phyloP scores from a whole-genome alignment of 306 rosid genomes.

The Cyclanthera cordifolia region DNA sequence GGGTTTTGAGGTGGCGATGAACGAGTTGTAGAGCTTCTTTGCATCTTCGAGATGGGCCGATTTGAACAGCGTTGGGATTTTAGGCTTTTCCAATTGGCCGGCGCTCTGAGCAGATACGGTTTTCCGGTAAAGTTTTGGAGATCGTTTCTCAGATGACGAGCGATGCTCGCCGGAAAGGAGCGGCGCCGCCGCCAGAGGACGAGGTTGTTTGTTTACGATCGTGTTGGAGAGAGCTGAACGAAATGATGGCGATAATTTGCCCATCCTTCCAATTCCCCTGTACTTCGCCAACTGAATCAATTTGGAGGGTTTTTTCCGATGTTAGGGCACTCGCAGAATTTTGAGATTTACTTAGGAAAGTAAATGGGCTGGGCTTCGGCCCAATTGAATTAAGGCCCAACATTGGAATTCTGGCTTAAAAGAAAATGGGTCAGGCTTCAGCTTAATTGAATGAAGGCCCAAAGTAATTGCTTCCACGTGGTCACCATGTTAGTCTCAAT shows the following conservation, averaged over 20 bases:
- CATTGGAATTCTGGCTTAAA: too few relatives aligned
- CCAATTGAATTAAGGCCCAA: background rate
- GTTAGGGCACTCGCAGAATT: background rate
- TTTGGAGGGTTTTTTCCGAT: background rate
- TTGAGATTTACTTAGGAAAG: background rate
- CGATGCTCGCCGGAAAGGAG: constrained; percentile 20
- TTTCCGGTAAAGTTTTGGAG: constrained; percentile 19
- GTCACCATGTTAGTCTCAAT: too few relatives aligned
- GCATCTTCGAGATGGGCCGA: constrained; percentile 64
- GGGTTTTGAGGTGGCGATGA: constrained; percentile 21
- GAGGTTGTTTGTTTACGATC: constrained; percentile 25
- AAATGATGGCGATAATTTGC: constrained; percentile 53
- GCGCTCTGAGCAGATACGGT: background rate
- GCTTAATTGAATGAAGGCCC: too few relatives aligned
- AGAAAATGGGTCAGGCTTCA: too few relatives aligned
- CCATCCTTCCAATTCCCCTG: constrained; percentile 26
- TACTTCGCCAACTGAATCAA: background rate
- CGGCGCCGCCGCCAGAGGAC: constrained; percentile 17
- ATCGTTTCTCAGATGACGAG: constrained; percentile 5
- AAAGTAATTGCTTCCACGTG: too few relatives aligned
- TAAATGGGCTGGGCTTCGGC: constrained; percentile 1
- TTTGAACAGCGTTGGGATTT: constrained; percentile 25
- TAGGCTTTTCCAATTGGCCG: constrained; percentile 6
- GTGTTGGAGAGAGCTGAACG: constrained; percentile 42
- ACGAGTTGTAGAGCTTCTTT: constrained; percentile 37